Evolutionary conservation across 164 flowering plant species (phyloP).

Genomic region (Malania oleifera): DNA sequence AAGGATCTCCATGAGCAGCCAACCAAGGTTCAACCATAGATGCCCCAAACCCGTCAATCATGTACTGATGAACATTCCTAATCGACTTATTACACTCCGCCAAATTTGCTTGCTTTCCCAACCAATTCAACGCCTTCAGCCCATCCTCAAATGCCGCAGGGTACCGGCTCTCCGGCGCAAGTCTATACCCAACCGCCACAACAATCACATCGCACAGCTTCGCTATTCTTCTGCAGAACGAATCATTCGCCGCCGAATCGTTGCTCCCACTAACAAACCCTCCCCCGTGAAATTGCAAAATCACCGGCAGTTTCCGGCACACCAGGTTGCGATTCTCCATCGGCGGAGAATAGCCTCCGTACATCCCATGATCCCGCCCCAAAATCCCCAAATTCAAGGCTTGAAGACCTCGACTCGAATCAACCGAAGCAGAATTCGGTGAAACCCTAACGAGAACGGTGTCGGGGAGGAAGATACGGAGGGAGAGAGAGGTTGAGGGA

Average conservation of each 20-base stretch:
- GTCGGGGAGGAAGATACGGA: conserved; percentile 65
- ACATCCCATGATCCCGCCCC: conserved; percentile 4
- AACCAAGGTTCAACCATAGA: conserved; percentile 5
- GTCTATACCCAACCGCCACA: conserved; percentile 78
- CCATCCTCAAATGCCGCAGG: conserved; percentile 90
- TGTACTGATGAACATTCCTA: neutral
- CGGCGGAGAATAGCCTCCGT: conserved; percentile 50
- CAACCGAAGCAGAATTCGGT: conserved; percentile 12
- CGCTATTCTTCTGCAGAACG: conserved; percentile 68
- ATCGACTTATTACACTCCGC: conserved; percentile 52
- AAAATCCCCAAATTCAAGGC: neutral
- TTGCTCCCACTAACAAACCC: conserved; percentile 77
- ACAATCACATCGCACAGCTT: conserved; percentile 75
- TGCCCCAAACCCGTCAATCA: conserved; percentile 1
- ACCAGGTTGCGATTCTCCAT: neutral
- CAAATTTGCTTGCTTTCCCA: conserved; percentile 72
- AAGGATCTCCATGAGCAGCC: conserved; percentile 1
- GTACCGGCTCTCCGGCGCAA: conserved; percentile 74
- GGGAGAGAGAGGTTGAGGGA: conserved; percentile 47
- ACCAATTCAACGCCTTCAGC: conserved; percentile 74
- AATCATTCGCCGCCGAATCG: conserved; percentile 67
- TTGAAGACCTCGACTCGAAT: neutral
- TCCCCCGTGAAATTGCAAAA: conserved; percentile 83
- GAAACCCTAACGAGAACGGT: conserved; percentile 25
- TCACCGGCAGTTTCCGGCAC: conserved; percentile 51